Conservation (phyloP, 768 basidiomycete species). For the Sarcomyxa edulis region DNA sequence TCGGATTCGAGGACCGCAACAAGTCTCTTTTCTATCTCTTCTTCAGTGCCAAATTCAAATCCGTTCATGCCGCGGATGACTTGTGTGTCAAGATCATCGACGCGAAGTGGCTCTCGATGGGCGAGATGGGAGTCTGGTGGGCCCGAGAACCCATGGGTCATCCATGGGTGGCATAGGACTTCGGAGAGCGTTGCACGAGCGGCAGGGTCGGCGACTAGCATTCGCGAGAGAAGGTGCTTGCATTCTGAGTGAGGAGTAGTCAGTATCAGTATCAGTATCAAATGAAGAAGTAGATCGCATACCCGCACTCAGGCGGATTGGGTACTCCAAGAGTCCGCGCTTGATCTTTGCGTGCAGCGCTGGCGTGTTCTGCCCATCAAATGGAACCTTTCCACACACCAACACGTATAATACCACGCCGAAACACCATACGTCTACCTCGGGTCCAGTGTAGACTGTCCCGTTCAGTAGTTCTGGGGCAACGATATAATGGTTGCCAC, state of each 20-base stretch:
- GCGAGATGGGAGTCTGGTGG: slow-evolving; percentile 83
- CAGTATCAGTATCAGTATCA: background rate
- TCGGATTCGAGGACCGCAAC: slow-evolving; percentile 73
- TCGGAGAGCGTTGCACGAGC: slow-evolving; percentile 80
- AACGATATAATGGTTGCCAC: slow-evolving; percentile 96
- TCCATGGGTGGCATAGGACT: slow-evolving; percentile 87
- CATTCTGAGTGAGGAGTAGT: slow-evolving; percentile 59
- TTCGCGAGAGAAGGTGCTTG: slow-evolving; percentile 86
- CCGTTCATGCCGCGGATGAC: slow-evolving; percentile 92
- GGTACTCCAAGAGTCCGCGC: slow-evolving; percentile 93
- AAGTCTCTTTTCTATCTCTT: slow-evolving; percentile 77
- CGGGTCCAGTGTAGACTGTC: slow-evolving; percentile 93
- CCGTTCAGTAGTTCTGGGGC: slow-evolving; percentile 97
- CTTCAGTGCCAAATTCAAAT: slow-evolving; percentile 91
- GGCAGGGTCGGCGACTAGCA: slow-evolving; percentile 93
- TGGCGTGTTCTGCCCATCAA: slow-evolving; percentile 99
- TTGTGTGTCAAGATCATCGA: slow-evolving; percentile 82
- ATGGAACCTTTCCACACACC: slow-evolving; percentile 98
- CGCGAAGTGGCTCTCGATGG: slow-evolving; percentile 81
- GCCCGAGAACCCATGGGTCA: slow-evolving; percentile 79
- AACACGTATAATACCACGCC: slow-evolving; percentile 97
- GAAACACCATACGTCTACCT: slow-evolving; percentile 99
- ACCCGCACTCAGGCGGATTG: slow-evolving; percentile 94
- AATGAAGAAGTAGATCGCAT: slow-evolving; percentile 16
- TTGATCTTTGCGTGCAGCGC: slow-evolving; percentile 99